Base-by-base conservation (phyloP, 106 monocot genomes). In the Chionographis japonica region DNA sequence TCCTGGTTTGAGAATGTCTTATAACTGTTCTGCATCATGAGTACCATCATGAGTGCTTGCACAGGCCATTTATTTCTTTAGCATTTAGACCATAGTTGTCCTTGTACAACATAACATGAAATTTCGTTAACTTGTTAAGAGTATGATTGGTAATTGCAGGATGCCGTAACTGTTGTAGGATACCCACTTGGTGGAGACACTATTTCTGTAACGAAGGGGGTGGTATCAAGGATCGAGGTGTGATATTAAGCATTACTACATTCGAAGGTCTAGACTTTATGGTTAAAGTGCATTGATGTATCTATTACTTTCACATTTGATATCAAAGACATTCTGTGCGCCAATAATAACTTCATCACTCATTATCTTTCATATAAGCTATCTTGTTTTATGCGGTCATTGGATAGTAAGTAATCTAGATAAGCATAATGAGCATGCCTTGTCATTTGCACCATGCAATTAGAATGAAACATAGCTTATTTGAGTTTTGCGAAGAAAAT, bases 201-300 rank as follows among this genome's bases (percentile, higher is more conserved):
- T 10, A 95, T 95, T 63, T 95, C 95, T 53, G 95, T 95, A 42
- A 95, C 95, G 66, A 95, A 95, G 77, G 95, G 95, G 63, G 91
- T 95, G 59, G 95, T 95, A 14, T 95, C 95, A 53, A 79, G 95
- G 20, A 95, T 95, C 73, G 95, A 95, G 95, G 95, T 95, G 52
- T 52, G 76, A 60, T 83, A 57, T 71, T 40, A 51, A 56, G 42
- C 35, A 40, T 20, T 60, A 52, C 16, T 27, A 41, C 40, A 27
- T 27, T 27, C 11, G 13, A 3, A 15, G 3, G 4, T 64, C 16
- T 49, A 19, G 39, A 17, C 8, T 50, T 19, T 56, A 43, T n/a
- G 27, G 4, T 68, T n/a, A 12, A 5, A 68, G 3, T 40, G 8
- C 3, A 42, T 15, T 69, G 18, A 8, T 46, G 20, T 68, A 12